These are phyloP conservation scores for Brassica rapa DNA, from an alignment of 345 rosid species.

Conservation along the genomic window DNA sequence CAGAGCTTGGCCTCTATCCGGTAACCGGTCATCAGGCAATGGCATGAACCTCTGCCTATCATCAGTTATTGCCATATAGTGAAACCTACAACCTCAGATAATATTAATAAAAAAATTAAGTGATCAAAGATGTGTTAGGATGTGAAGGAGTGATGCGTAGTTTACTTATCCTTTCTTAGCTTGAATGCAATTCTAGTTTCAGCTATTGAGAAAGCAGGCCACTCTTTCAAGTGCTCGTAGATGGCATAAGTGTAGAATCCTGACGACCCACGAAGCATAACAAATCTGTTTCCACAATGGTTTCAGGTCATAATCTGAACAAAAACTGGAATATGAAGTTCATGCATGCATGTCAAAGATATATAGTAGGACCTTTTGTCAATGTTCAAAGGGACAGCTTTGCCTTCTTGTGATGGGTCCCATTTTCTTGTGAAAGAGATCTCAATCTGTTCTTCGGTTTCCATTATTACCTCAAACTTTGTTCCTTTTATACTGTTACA, in stretches of 20 bases:
- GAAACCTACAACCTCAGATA: constrained; percentile 55
- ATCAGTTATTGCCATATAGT: constrained; percentile 85
- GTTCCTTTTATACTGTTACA: constrained; percentile 42
- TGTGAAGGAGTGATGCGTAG: neutral
- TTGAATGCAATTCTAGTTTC: constrained; percentile 81
- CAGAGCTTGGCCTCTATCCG: constrained; percentile 63
- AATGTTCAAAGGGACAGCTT: constrained; percentile 56
- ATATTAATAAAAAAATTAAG: neutral
- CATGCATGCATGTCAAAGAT: neutral
- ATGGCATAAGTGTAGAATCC: constrained; percentile 90
- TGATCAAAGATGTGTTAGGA: neutral
- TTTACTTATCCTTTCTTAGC: constrained; percentile 82
- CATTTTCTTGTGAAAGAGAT: constrained; percentile 48
- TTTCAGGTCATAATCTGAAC: neutral
- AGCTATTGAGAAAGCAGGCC: constrained; percentile 82
- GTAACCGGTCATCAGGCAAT: constrained; percentile 72
- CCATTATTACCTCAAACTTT: constrained; percentile 26
- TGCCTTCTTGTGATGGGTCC: constrained; percentile 43
- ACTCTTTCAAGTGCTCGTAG: constrained; percentile 66
- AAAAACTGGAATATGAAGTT: neutral
- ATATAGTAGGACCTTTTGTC: constrained; percentile 55
- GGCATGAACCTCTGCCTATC: constrained; percentile 91
- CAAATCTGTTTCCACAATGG: constrained; percentile 50
- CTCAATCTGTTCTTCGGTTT: constrained; percentile 41
- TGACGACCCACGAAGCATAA: constrained; percentile 71